phyloP scores from a whole-genome alignment of 176 grass and related monocot genomes.

The Avena sativa region DNA sequence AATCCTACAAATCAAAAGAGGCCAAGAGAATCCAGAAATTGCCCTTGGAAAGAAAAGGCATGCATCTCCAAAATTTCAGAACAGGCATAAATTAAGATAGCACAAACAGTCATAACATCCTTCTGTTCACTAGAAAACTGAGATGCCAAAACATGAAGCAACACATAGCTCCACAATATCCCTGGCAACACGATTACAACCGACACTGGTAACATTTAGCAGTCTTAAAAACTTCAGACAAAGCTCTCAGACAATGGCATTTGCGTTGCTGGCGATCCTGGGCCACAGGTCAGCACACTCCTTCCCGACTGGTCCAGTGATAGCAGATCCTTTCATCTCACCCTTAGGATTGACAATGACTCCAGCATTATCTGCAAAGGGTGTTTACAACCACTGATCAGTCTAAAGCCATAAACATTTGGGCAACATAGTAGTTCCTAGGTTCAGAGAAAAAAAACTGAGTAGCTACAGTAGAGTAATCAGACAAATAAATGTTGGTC shows the following conservation, averaged over 20 bases:
- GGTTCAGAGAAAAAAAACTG: background rate
- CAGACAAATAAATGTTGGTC: conserved; percentile 40
- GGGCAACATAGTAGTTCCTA: background rate
- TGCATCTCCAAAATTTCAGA: too few relatives aligned
- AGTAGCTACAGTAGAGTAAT: background rate
- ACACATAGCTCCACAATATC: background rate
- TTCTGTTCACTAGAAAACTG: conserved; percentile 41
- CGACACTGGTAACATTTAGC: conserved; percentile 19
- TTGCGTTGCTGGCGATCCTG: conserved; percentile 69
- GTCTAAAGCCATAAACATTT: background rate
- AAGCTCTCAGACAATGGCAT: conserved; percentile 60
- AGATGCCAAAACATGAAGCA: background rate
- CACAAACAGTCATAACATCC: too few relatives aligned
- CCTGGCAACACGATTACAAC: background rate
- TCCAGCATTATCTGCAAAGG: conserved; percentile 61
- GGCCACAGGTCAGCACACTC: conserved; percentile 73
- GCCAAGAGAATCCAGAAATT: too few relatives aligned
- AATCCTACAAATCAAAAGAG: too few relatives aligned
- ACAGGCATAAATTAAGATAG: too few relatives aligned
- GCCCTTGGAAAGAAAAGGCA: too few relatives aligned
- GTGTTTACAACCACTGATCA: background rate
- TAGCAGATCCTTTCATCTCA: conserved; percentile 75
- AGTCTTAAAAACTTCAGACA: conserved; percentile 36
- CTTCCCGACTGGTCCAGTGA: conserved; percentile 65
- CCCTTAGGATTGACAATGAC: conserved; percentile 75